phyloP scores from a whole-genome alignment of 1,139 yeast species.

The Yamadazyma sp. region DNA sequence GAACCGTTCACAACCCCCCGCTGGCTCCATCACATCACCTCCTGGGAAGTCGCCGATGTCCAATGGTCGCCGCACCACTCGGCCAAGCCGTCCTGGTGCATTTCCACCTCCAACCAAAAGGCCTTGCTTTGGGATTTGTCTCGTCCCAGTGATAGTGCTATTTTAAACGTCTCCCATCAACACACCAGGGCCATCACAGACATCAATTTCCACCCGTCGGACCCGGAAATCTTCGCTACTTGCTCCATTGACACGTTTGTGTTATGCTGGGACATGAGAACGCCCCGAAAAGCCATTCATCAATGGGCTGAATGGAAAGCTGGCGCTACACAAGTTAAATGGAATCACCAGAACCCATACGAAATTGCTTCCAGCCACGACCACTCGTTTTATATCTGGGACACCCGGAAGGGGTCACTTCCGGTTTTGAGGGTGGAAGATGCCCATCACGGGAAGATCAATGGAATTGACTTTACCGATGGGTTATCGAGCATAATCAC shows the following conservation, averaged over 20 bases:
- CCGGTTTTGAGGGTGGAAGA: constrained; percentile 63
- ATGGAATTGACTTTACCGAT: constrained; percentile 81
- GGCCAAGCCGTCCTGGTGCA: constrained; percentile 84
- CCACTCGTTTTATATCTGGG: constrained; percentile 81
- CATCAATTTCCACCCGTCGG: constrained; percentile 84
- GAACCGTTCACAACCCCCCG: constrained; percentile 96
- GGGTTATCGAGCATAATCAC: constrained; percentile 64
- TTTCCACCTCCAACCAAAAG: constrained; percentile 91
- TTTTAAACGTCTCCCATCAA: constrained; percentile 82
- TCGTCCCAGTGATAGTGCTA: constrained; percentile 72
- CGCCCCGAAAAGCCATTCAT: constrained; percentile 67
- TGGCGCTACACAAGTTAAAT: constrained; percentile 91
- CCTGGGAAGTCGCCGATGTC: constrained; percentile 99
- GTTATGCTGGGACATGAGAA: constrained; percentile 87
- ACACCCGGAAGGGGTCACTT: constrained; percentile 72
- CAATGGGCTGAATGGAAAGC: constrained; percentile 93
- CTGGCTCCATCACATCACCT: constrained; percentile 86
- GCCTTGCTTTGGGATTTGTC: constrained; percentile 92
- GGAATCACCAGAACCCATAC: constrained; percentile 78
- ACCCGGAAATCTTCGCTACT: constrained; percentile 89
- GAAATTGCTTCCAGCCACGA: constrained; percentile 87
- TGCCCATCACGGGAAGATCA: constrained; percentile 82
- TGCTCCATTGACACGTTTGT: constrained; percentile 90
- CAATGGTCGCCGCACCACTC: constrained; percentile 93
- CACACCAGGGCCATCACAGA: constrained; percentile 95